Evolutionary conservation across 139 green algal species (phyloP).

Genomic region (Tetraselmis chui): DNA sequence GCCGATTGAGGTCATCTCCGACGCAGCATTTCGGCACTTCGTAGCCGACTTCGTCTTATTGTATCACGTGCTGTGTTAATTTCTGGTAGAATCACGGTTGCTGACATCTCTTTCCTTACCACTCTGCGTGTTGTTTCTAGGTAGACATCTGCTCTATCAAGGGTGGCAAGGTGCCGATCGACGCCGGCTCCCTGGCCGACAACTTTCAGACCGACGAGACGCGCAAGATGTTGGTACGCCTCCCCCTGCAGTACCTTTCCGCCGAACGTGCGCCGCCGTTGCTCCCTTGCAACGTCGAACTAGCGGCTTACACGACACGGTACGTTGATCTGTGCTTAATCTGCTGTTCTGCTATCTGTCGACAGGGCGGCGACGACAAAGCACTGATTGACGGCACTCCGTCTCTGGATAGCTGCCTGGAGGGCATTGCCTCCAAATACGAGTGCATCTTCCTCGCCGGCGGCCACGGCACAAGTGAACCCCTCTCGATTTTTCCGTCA

Average conservation of each 20-base stretch:
- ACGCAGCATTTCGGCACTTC: no score
- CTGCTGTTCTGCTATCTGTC: background rate
- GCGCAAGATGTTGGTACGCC: background rate
- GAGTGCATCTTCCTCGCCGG: conserved; percentile 32
- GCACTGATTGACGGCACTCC: conserved; percentile 20
- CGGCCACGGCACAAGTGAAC: conserved; percentile 28
- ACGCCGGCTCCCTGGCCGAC: conserved; percentile 10
- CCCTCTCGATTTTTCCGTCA: no score
- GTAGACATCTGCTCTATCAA: conserved; percentile 22
- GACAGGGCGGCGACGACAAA: conserved; percentile 13
- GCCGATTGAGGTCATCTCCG: no score
- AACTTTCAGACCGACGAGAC: conserved; percentile 12
- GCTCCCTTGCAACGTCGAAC: no score
- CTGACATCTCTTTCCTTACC: conserved; percentile 10
- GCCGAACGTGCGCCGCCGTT: background rate
- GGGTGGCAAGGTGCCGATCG: conserved; percentile 30
- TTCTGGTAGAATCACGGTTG: no score
- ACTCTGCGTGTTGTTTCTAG: conserved; percentile 17
- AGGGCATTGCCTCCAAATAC: conserved; percentile 16
- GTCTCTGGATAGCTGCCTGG: conserved; percentile 8
- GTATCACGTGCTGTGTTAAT: no score
- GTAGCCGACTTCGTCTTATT: no score
- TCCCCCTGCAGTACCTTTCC: no score
- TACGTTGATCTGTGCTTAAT: background rate
- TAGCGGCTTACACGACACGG: conserved; percentile 22